Conservation (phyloP, 768 basidiomycete genomes). For the Rhizopogon vinicolor region DNA sequence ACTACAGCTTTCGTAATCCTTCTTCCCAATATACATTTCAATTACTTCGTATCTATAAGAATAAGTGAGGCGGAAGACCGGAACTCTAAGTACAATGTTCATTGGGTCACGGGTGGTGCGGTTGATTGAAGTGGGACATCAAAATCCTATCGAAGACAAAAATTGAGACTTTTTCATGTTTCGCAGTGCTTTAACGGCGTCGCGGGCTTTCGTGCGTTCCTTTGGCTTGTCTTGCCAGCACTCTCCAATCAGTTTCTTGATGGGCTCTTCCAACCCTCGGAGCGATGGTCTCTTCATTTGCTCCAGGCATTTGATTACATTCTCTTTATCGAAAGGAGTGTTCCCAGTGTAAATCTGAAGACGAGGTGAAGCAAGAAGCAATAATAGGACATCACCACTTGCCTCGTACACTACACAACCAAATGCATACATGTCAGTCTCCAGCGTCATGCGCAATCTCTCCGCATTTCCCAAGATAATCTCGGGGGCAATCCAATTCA, state of each 20-base stretch:
- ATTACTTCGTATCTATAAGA: not conserved
- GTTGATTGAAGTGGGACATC: no score
- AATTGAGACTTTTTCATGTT: not conserved
- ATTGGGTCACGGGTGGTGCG: no score
- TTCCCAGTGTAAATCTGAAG: not conserved
- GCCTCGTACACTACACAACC: slow-evolving; percentile 29
- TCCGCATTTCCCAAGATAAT: slow-evolving; percentile 7
- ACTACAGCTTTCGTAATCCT: slow-evolving; percentile 15
- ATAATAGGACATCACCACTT: not conserved
- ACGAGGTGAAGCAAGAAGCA: not conserved
- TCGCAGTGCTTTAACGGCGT: not conserved
- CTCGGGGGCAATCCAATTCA: slow-evolving; percentile 25
- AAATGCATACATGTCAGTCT: slow-evolving; percentile 22
- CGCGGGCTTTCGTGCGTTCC: not conserved
- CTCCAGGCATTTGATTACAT: not conserved
- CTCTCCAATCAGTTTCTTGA: not conserved
- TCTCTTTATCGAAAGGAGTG: not conserved
- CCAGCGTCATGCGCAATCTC: slow-evolving; percentile 3
- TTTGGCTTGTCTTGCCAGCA: slow-evolving; percentile 1
- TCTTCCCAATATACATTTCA: slow-evolving; percentile 4
- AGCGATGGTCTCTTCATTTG: not conserved
- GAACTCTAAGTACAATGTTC: not conserved
- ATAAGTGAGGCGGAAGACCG: not conserved
- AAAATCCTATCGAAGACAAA: not conserved
- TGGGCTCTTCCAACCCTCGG: not conserved